Evolutionary conservation across 345 rosid genomes (phyloP), one percentile per base, ranked within the genome.

Genomic region (Capsella bursapastoris): DNA sequence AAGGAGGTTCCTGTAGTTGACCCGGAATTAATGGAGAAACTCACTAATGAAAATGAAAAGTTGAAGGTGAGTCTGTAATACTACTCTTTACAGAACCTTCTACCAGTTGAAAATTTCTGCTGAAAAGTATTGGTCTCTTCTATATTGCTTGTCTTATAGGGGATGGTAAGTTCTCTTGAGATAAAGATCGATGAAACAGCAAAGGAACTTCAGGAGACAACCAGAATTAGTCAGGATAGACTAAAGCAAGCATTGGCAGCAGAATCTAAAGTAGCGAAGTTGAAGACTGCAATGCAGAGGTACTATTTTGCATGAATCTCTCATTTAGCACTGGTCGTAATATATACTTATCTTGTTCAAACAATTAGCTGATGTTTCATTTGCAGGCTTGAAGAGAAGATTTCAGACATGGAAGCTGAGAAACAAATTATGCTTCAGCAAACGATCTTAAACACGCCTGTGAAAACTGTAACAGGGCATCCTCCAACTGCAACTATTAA

Each of bases 221-320:
- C 67, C 78, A 92, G 50, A 76, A 75, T 88, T 44, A 92, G 99
- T 64, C 93, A 92, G 76, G 97, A 95, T 82, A 89, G 99, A 79
- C 74, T 92, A 80, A 92, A 88, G 83, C 99, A 92, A 87, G 93
- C 97, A 57, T 51, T 85, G 84, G 97, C 89, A 9, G 97, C 98
- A n/a, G 98, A 92, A 73, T 86, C 97, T 37, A 95, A 88, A 83
- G 79, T 92, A 65, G 87, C 79, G 60, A 87, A 88, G 74, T 76
- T 95, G 83, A 92, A 95, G 86, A 90, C 87, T 61, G 89, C 87
- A 57, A 89, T 95, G 97, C 91, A 89, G 61, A 95, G 86, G 99
- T 95, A 58, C 50, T 8, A 2, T 64, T 77, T 77, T 70, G 76
- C 59, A 53, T 56, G 35, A 70, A 48, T 76, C 47, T 70, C 64